Evolutionary conservation across 495 filamentous ascomycete genomes (phyloP), one percentile per base, ranked within the genome.

Genomic region (Hypoxylon fuscum): DNA sequence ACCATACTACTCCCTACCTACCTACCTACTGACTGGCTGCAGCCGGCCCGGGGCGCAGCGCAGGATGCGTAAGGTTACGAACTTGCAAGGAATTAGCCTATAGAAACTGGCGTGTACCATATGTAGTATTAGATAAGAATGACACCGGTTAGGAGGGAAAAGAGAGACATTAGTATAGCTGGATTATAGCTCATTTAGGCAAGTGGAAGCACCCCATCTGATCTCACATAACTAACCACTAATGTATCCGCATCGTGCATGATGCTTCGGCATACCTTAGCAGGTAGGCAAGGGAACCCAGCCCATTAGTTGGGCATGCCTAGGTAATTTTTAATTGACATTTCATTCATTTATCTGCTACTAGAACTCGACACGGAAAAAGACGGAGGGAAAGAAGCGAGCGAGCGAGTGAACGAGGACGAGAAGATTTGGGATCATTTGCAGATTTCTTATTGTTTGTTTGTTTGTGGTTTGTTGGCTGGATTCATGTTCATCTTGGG

Each of bases 21-120:
- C 32, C 7, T 35, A 12, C 32, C 32, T 35, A 10, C 12, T 35
- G 4, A 38, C 35, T 60, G 69, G 65, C 65, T 71, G 60, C 68
- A 57, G 70, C 59, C 68, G 72, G 74, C 52, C 53, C 59, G 66
- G 49, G 49, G 48, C 48, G 48, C 74, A 72, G 45, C 68, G 68
- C 31, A 69, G 29, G 42, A 64, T 59, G 44, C 52, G 64, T 47
- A 53, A 62, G 52, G 58, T 50, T 44, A 52, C 49, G 50, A 69
- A 62, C 46, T 38, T 44, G 14, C 55, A 22, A 45, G 20, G 46
- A 20, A 42, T 50, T 43, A 49, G 37, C 46, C 55, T 51, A 59
- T 34, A 27, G 25, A 8, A 4, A 27, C 25, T 29, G n/a, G 27
- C 22, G 1, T 46, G 25, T n/a, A 12, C 4, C 2, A 2, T 35